These are phyloP conservation scores for Erodium maritimum DNA, from an alignment of 345 rosid genomes.

Conservation along the genomic window DNA sequence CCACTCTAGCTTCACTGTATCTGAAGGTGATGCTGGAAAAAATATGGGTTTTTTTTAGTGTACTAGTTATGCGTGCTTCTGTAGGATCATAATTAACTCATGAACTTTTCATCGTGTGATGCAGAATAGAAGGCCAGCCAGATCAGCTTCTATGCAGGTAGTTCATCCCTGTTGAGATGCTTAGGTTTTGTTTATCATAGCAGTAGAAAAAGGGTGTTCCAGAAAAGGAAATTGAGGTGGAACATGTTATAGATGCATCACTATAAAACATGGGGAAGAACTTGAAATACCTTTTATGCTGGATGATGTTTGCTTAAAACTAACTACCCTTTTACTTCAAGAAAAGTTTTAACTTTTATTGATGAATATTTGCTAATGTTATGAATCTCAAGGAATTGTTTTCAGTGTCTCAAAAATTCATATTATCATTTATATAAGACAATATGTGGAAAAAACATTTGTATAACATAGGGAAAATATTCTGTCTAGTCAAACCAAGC, in stretches of 20 bases:
- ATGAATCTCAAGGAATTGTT: no score
- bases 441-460: no score
- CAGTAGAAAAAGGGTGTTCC: background rate
- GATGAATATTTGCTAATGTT: background rate
- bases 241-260: background rate
- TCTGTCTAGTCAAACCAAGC: background rate
- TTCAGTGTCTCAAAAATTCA: no score
- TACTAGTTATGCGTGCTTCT: background rate
- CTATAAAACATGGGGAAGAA: background rate
- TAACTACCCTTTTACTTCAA: background rate
- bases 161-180: background rate
- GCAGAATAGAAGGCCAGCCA: conserved; percentile 74
- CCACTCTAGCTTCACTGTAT: background rate
- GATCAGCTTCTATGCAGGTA: conserved; percentile 69
- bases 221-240: no score
- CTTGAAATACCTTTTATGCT: no score
- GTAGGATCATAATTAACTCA: conserved; percentile 1
- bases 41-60: background rate
- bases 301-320: no score
- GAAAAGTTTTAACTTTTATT: background rate
- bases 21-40: background rate
- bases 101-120: conserved; percentile 8
- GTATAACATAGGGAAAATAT: background rate
- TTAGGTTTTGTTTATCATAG: background rate
- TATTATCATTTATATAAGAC: no score